Percentiles rank a stretch among this genome's conserved stretches.
phyloP scores from a whole-genome alignment of 2,329 filamentous ascomycete genomes.

The Orbilia ellipsospora region DNA sequence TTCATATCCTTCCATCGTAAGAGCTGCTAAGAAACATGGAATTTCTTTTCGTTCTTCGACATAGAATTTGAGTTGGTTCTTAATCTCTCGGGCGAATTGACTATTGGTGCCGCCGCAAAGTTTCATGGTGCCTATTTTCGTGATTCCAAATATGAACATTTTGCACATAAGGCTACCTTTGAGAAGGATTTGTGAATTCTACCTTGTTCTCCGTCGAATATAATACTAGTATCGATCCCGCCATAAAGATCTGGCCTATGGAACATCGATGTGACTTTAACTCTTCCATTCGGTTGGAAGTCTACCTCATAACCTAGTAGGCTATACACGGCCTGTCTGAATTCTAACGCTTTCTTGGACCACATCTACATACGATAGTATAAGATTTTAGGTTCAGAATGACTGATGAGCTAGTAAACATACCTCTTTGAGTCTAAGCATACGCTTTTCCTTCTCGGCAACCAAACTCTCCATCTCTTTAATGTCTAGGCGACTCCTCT shows the following conservation, averaged over 20 bases:
- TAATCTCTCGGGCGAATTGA: constrained; percentile 85
- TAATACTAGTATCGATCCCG: constrained; percentile 76
- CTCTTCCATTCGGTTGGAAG: constrained; percentile 96
- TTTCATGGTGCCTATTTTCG: constrained; percentile 96
- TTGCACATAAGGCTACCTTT: constrained; percentile 62
- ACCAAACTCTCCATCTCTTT: constrained; percentile 76
- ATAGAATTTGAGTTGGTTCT: constrained; percentile 92
- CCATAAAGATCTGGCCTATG: constrained; percentile 70
- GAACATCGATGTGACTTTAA: constrained; percentile 87
- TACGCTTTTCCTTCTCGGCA: constrained; percentile 79
- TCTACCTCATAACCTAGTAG: constrained; percentile 94
- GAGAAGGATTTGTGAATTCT: constrained; percentile 23
- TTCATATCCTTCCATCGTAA: constrained; percentile 59
- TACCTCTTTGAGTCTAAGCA: constrained; percentile 80
- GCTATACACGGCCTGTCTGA: constrained; percentile 91
- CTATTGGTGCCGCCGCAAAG: constrained; percentile 89
- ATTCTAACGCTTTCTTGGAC: constrained; percentile 89
- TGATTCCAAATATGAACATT: constrained; percentile 70
- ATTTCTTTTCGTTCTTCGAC: constrained; percentile 77
- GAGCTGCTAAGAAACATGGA: constrained; percentile 58
- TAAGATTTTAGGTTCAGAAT: background rate
- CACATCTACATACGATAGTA: constrained; percentile 70
- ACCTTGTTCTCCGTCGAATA: constrained; percentile 63
- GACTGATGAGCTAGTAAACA: background rate
- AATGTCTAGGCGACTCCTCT: constrained; percentile 79